Percentiles rank a stretch among this genome's conserved stretches.
Conservation (phyloP, 2,329 filamentous ascomycete species). For the Rhinocladiella similis region DNA sequence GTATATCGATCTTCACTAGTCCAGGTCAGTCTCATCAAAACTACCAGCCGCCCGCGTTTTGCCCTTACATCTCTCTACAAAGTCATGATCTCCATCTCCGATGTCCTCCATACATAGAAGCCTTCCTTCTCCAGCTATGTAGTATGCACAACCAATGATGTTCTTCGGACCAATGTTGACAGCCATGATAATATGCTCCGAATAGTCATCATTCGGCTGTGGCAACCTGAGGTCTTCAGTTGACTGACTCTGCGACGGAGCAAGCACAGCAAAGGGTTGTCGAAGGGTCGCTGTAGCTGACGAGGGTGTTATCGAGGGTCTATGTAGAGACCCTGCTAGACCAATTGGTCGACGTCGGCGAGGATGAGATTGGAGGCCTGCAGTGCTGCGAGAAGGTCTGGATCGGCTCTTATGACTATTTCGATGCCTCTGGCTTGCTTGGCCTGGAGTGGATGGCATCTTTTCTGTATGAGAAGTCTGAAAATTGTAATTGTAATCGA, state of each 20-base stretch:
- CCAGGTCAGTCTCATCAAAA: constrained; percentile 26
- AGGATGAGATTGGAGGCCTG: neutral
- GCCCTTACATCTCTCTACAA: constrained; percentile 58
- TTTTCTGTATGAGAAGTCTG: neutral
- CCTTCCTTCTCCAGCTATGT: constrained; percentile 67
- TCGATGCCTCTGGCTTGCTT: neutral
- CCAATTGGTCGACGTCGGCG: neutral
- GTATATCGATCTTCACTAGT: constrained; percentile 61
- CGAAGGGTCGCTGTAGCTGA: neutral
- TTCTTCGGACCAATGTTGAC: constrained; percentile 71
- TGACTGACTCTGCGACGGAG: neutral
- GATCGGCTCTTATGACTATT: neutral
- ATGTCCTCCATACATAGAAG: constrained; percentile 78
- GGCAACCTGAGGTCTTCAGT: neutral
- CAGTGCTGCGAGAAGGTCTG: neutral
- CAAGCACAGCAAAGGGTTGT: neutral
- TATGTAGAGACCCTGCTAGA: neutral
- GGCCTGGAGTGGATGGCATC: neutral
- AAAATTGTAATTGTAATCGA: too few species aligned
- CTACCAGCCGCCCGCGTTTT: neutral
- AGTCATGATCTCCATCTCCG: constrained; percentile 65
- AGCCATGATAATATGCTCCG: constrained; percentile 76
- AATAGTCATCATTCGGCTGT: constrained; percentile 44
- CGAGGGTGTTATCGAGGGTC: neutral
- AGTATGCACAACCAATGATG: constrained; percentile 81